phyloP scores from a whole-genome alignment of 345 rosid species.

The Syzygium aqueum region DNA sequence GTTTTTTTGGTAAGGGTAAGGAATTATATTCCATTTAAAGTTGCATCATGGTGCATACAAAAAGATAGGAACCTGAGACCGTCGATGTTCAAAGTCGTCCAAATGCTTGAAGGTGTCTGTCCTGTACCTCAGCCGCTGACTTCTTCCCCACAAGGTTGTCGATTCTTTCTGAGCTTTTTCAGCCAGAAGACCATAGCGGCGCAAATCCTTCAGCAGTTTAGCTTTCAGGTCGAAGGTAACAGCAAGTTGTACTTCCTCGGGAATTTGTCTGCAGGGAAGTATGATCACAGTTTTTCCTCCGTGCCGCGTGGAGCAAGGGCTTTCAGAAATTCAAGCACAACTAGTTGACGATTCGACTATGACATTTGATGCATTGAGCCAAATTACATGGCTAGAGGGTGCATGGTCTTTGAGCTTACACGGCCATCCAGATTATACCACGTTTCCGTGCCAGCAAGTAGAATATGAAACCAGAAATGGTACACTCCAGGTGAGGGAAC shows the following conservation, averaged over 20 bases:
- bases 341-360: background rate
- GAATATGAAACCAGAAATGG: background rate
- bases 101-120: conserved; percentile 85
- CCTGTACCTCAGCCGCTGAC: conserved; percentile 51
- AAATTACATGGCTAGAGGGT: background rate
- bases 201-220: conserved; percentile 57
- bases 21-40: too few relatives aligned
- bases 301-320: background rate
- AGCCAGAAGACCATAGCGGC: conserved; percentile 59
- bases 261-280: background rate
- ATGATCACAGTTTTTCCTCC: background rate
- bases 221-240: conserved; percentile 92
- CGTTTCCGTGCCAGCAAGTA: background rate
- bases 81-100: conserved; percentile 72
- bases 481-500: background rate
- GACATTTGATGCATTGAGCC: background rate
- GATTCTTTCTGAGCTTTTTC: conserved; percentile 37
- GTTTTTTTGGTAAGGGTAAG: too few relatives aligned
- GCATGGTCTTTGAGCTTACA: background rate
- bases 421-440: background rate
- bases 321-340: background rate
- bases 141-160: conserved; percentile 48
- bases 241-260: background rate
- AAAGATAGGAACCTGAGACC: conserved; percentile 82
- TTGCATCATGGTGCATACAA: conserved; percentile 88